These are phyloP conservation scores for Cyberlindnera galapagoensis DNA, from an alignment of 805 yeast genomes.

Conservation along the genomic window DNA sequence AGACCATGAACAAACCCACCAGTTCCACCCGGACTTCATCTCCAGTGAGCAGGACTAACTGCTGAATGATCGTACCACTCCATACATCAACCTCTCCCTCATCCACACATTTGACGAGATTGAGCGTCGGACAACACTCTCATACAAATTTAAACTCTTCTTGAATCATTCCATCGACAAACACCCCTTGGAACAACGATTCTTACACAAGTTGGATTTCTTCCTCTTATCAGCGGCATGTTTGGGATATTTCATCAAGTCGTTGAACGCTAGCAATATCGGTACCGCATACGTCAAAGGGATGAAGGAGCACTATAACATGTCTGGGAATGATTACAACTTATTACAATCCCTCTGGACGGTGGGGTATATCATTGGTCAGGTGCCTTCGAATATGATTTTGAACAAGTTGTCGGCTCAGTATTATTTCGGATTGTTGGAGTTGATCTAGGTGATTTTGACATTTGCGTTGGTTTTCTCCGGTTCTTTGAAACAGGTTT, in stretches of 20 bases:
- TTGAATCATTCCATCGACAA: slow-evolving; percentile 2
- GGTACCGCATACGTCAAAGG: slow-evolving; percentile 23
- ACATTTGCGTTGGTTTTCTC: slow-evolving; percentile 20
- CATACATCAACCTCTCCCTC: too few species aligned
- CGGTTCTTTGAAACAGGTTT: slow-evolving; percentile 19
- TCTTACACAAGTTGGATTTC: slow-evolving; percentile 5
- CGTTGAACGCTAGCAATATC: slow-evolving; percentile 6
- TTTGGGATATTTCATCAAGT: slow-evolving; percentile 7
- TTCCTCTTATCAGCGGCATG: slow-evolving; percentile 6
- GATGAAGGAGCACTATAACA: slow-evolving; percentile 34
- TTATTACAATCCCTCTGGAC: slow-evolving; percentile 37
- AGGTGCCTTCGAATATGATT: slow-evolving; percentile 36
- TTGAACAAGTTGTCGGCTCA: slow-evolving; percentile 31
- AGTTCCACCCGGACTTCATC: too few species aligned
- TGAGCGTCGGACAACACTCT: too few species aligned
- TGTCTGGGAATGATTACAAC: slow-evolving; percentile 37
- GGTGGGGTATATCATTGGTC: slow-evolving; percentile 44
- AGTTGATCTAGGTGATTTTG: slow-evolving; percentile 35
- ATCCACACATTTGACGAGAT: too few species aligned
- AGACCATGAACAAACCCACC: too few species aligned
- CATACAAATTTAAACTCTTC: neutral
- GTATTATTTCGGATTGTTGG: slow-evolving; percentile 35
- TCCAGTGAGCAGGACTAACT: too few species aligned
- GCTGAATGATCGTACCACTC: too few species aligned
- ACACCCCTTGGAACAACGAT: slow-evolving; percentile 3